These are phyloP conservation scores for Eucalyptus curtisii DNA, from an alignment of 345 rosid species.

Conservation along the genomic window DNA sequence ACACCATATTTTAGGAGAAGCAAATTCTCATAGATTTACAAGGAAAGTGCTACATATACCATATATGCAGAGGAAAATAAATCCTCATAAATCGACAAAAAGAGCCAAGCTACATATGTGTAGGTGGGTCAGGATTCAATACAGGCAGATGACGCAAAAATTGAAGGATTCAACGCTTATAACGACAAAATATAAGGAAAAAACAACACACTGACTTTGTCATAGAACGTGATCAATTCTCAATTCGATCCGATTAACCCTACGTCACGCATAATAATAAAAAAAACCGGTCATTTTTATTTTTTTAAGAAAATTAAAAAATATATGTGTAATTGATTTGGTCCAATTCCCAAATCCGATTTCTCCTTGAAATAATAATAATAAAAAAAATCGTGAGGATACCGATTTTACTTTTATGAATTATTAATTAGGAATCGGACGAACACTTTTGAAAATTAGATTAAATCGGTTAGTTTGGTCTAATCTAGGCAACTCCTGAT, in stretches of 20 bases:
- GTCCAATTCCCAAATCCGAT: too few species aligned
- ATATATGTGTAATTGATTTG: too few species aligned
- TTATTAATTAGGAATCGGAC: too few species aligned
- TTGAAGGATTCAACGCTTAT: neutral
- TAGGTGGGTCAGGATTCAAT: neutral
- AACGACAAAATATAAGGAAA: neutral
- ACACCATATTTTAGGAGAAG: neutral
- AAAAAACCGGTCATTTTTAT: too few species aligned
- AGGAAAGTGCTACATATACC: neutral
- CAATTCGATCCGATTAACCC: accelerated
- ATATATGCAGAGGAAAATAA: neutral
- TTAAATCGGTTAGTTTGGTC: too few species aligned
- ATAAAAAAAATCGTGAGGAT: too few species aligned
- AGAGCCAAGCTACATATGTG: neutral
- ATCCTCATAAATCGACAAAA: neutral
- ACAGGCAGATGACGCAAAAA: neutral
- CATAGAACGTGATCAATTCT: accelerated
- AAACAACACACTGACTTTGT: accelerated
- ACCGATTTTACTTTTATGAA: accelerated
- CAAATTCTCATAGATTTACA: neutral
- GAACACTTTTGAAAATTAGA: too few species aligned
- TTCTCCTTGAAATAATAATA: accelerated
- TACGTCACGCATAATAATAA: too few species aligned
- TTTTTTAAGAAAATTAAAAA: too few species aligned
- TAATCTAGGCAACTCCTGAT: too few species aligned